Evolutionary conservation across 768 basidiomycete genomes (phyloP), one percentile per base, ranked within the genome.

Genomic region (Podaxis sp.): DNA sequence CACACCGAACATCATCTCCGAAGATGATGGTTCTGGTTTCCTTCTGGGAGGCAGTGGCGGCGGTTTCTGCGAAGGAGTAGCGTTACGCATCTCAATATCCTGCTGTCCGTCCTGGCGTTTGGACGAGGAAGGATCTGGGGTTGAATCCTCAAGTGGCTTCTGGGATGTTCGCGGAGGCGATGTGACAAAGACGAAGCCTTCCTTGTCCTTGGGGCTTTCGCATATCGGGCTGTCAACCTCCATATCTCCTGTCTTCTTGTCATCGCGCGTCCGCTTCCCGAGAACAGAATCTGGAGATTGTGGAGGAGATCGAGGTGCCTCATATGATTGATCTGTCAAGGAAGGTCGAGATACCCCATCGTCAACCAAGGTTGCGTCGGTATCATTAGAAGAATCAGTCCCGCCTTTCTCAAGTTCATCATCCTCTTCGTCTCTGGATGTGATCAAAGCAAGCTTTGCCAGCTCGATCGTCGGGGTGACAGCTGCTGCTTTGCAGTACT

Each of bases 1-100:
- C 84, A 68, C 71, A 93, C 93, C 93, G 68, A 95, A 95, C 87
- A 95, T 91, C 93, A 95, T 95, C 10, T 84, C 83, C 0, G 91
- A 91, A 66, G 91, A 89, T 13, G 87, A 82, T 3, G 80, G 77
- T 28, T 80, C 80, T 33, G 80, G 67, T 65, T 82, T 84, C 63
- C 85, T 78, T 17, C 84, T 84, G 5, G 87, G 83, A 41, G 90
- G 75, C 17, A 87, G 78, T 0, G 88, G 81, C 8, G 84, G 82
- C 60, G 84, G 84, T 40, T 75, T 70, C 17, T 70, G 46, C 30
- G 66, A 69, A 30, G 73, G 62, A 20, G 67, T 65, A 38, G 65
- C 68, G 15, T 53, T 58, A 8, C 54, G 53, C 77, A 80, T 79
- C 33, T 74, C 74, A 4, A 75, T 71, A 68, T 82, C 81, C 8